Percentiles rank a stretch among this genome's conserved stretches.
These are phyloP conservation scores for Leccinellum rugosiceps DNA, from an alignment of 768 basidiomycete species.

Conservation along the genomic window DNA sequence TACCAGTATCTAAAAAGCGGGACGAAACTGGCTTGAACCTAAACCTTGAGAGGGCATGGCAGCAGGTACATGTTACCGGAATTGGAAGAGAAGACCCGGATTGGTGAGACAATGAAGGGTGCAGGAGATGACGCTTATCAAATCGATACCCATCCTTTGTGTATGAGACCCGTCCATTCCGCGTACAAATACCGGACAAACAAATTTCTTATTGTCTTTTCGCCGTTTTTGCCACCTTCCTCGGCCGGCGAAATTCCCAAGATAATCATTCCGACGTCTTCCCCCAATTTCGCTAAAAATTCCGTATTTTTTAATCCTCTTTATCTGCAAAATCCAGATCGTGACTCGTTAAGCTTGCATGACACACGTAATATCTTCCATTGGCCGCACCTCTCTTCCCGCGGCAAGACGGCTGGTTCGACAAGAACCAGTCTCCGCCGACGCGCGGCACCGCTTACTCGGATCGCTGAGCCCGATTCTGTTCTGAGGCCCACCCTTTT, in stretches of 20 bases:
- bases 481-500: constrained; percentile 4
- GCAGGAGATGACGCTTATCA: constrained; percentile 30
- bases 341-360: constrained; percentile 29
- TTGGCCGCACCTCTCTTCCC: constrained; percentile 25
- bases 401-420: constrained; percentile 23
- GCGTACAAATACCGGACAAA: constrained; percentile 39
- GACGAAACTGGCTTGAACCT: constrained; percentile 37
- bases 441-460: constrained; percentile 24
- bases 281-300: constrained; percentile 29
- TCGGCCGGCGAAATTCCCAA: constrained; percentile 38
- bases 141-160: constrained; percentile 28
- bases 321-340: constrained; percentile 31
- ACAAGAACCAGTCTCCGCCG: constrained; percentile 27
- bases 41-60: constrained; percentile 21
- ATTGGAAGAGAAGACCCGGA: constrained; percentile 23
- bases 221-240: constrained; percentile 24
- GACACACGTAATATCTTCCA: constrained; percentile 30
- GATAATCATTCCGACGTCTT: constrained; percentile 17
- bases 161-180: constrained; percentile 40
- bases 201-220: constrained; percentile 47
- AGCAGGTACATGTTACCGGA: constrained; percentile 19
- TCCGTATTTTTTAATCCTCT: constrained; percentile 32
- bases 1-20: constrained; percentile 35
- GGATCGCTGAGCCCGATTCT: constrained; percentile 12
- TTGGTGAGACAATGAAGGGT: constrained; percentile 35